A percentile compares a stretch with the other conserved stretches of the same genome.
phyloP scores from a whole-genome alignment of 345 rosid genomes.

The Heritiera fomes region DNA sequence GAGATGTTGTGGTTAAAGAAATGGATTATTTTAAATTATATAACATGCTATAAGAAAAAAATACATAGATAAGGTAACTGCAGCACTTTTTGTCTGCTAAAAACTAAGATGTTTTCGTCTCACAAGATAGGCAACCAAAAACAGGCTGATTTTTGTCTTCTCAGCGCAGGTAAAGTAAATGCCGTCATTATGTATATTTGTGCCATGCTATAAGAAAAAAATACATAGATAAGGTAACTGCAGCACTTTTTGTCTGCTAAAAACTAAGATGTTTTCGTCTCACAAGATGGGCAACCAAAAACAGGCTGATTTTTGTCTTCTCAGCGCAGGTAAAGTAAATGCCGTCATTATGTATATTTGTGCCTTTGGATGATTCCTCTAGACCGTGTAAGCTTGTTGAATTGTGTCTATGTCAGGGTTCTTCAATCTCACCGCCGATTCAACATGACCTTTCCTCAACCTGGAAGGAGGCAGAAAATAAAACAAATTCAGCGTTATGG shows the following conservation, averaged over 20 bases:
- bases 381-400: slow-evolving; percentile 94
- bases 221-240: not conserved
- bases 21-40: no score
- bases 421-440: slow-evolving; percentile 90
- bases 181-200: no score
- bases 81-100: slow-evolving; percentile 8
- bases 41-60: no score
- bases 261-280: not conserved
- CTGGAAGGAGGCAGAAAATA: slow-evolving; percentile 37
- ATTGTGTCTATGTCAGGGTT: slow-evolving; percentile 96
- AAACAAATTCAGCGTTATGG: not conserved
- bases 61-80: not conserved
- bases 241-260: slow-evolving; percentile 8
- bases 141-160: not conserved
- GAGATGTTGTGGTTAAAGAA: no score
- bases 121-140: not conserved
- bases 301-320: not conserved
- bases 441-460: slow-evolving; percentile 95
- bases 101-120: not conserved
- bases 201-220: no score
- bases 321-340: not conserved
- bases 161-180: slow-evolving; percentile 5
- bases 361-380: slow-evolving; percentile 18
- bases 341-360: not conserved
- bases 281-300: not conserved